phyloP scores from a whole-genome alignment of 2,329 filamentous ascomycete species.

The Microsporum audouinii region DNA sequence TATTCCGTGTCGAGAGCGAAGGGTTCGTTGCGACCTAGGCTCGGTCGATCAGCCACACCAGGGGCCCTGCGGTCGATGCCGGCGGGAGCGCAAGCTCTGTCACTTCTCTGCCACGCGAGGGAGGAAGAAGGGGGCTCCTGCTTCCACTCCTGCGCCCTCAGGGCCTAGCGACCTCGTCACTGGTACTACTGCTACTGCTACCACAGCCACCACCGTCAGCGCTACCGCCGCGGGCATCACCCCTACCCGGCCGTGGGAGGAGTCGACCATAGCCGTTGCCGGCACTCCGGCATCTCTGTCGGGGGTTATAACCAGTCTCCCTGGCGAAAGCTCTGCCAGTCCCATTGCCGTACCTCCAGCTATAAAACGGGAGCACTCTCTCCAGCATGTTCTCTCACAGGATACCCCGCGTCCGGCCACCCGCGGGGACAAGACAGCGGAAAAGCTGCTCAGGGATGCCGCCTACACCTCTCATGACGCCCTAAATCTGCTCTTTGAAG shows the following conservation, averaged over 20 bases:
- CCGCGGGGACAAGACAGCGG: constrained; percentile 9
- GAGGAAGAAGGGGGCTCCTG: constrained; percentile 12
- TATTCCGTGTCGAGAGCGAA: constrained; percentile 17
- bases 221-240: neutral
- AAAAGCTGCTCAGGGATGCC: constrained; percentile 14
- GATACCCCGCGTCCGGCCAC: neutral
- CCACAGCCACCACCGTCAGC: neutral
- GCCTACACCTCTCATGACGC: constrained; percentile 17
- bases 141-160: neutral
- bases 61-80: constrained; percentile 16
- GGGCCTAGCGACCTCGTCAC: neutral
- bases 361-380: constrained; percentile 4
- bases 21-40: constrained; percentile 16
- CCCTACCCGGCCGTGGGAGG: constrained; percentile 4
- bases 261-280: neutral
- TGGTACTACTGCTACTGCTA: neutral
- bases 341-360: neutral
- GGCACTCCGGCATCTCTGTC: constrained; percentile 2
- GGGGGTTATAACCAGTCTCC: neutral
- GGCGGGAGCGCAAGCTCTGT: constrained; percentile 16
- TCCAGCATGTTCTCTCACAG: neutral
- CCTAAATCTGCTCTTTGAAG: constrained; percentile 15
- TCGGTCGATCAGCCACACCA: constrained; percentile 16
- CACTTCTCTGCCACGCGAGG: constrained; percentile 16
- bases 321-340: neutral